phyloP scores from a whole-genome alignment of 257 asterid species.

The Nicotiana tabacum region DNA sequence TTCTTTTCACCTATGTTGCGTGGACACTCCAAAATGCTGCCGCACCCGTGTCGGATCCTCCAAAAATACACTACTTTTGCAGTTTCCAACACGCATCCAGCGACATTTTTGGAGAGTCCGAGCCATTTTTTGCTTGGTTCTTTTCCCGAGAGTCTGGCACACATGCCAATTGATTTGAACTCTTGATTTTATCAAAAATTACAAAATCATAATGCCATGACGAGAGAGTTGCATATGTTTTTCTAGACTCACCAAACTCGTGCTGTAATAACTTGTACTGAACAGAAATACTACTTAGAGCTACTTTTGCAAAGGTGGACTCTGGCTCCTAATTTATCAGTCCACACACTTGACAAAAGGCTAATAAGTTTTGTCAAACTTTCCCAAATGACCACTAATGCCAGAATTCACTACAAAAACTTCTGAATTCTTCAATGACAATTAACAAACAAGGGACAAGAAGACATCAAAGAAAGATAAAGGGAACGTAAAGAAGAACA shows the following conservation, averaged over 20 bases:
- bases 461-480: neutral
- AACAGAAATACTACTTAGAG: neutral
- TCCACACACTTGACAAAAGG: neutral
- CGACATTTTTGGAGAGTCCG: no score
- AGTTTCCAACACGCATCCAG: no score
- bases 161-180: neutral
- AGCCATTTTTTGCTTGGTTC: no score
- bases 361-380: neutral
- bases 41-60: no score
- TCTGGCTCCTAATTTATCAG: neutral
- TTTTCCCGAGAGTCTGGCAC: neutral
- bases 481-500: neutral
- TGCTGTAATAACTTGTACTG: no score
- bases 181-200: neutral
- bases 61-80: no score
- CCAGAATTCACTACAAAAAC: neutral
- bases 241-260: neutral
- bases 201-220: neutral
- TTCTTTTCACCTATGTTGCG: no score
- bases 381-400: neutral
- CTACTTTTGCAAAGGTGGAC: neutral
- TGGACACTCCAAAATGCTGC: no score
- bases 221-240: neutral
- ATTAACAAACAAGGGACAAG: neutral
- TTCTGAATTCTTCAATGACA: neutral